Base-by-base conservation (phyloP, 331 rosid genomes). In the Pyrus hybrid region DNA sequence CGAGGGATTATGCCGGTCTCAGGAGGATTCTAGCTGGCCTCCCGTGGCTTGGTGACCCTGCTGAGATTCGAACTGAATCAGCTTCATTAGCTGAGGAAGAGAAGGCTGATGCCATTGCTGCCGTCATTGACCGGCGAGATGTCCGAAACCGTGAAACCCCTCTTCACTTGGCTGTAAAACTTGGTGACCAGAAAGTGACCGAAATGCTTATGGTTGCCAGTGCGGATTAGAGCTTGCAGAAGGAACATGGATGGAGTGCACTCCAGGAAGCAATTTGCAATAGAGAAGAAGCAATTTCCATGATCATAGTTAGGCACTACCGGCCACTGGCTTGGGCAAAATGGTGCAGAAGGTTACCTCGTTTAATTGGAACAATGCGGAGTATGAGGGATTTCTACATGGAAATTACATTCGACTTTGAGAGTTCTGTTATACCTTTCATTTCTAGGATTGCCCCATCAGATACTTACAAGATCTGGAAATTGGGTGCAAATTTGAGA, bases 301-400 rank as follows among this genome's bases (percentile, higher is more conserved):
- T 78, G 90, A 83, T 80, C 20, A 95, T 95, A 68, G 89, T 95
- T 26, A 87, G 96, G 83, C 96, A 92, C 45, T 90, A 92, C 80
- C 98, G 87, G 90, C 97, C 97, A 37, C 68, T 92, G 83, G 97
- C 97, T 43, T 92, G 98, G 97, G 99, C 97, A 1, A 95, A 95
- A 85, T 95, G 99, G 99, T 92, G 98, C 72, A 81, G 99, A 79
- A 85, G 99, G 85, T 85, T 95, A 93, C 99, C 99, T 78, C 96
- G 98, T 37, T 83, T 92, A 84, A 88, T 90, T 11, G 93, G 82
- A 62, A 88, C 97, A 9, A 90, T 90, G 97, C 87, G 82, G 21
- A 88, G 98, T 87, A 95, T 95, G 99, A 87, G 91, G 63, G 99
- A 92, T 77, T 95, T 95, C 73, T 95, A 95, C 79, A 95, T 95